Evolutionary conservation across 2,329 filamentous ascomycete species (phyloP).

Genomic region (Aspergillus floridensis): DNA sequence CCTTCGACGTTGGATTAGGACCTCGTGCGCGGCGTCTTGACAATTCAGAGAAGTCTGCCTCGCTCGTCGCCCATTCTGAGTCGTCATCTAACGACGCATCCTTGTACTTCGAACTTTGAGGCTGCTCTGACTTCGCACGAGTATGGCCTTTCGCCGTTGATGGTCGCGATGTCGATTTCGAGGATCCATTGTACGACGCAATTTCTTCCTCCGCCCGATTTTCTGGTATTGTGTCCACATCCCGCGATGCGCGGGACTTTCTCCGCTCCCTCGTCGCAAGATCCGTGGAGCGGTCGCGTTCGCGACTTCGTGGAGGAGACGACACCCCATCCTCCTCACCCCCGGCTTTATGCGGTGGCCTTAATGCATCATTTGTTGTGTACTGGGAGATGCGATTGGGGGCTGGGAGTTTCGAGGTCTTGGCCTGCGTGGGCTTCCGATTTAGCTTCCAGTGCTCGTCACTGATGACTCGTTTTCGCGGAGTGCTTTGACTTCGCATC

Average conservation of each 20-base stretch:
- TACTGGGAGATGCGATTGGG: constrained; percentile 45
- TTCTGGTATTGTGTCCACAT: constrained; percentile 22
- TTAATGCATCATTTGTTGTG: constrained; percentile 32
- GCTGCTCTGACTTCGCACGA: constrained; percentile 23
- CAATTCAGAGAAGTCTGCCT: constrained; percentile 40
- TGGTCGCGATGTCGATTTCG: constrained; percentile 22
- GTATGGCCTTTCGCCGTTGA: constrained; percentile 24
- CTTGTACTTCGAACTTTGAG: constrained; percentile 24
- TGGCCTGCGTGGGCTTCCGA: constrained; percentile 46
- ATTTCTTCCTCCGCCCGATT: constrained; percentile 21
- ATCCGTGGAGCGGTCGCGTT: constrained; percentile 30
- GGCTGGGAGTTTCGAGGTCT: constrained; percentile 39
- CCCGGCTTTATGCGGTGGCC: constrained; percentile 22
- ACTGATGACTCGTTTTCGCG: constrained; percentile 88
- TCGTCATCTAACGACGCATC: constrained; percentile 31
- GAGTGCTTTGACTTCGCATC: constrained; percentile 56
- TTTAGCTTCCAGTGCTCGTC: constrained; percentile 77
- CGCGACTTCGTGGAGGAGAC: constrained; percentile 25
- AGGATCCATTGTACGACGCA: constrained; percentile 15
- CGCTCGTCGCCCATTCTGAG: constrained; percentile 38
- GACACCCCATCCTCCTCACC: constrained; percentile 27
- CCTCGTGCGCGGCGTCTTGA: constrained; percentile 36
- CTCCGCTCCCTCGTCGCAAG: constrained; percentile 26
- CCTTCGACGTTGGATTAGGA: constrained; percentile 18
- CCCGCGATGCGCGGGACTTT: constrained; percentile 20